Percentiles rank a stretch among this genome's conserved stretches.
Evolutionary conservation across 2,329 filamentous ascomycete genomes (phyloP).

Genomic region (Tolypocladium album): DNA sequence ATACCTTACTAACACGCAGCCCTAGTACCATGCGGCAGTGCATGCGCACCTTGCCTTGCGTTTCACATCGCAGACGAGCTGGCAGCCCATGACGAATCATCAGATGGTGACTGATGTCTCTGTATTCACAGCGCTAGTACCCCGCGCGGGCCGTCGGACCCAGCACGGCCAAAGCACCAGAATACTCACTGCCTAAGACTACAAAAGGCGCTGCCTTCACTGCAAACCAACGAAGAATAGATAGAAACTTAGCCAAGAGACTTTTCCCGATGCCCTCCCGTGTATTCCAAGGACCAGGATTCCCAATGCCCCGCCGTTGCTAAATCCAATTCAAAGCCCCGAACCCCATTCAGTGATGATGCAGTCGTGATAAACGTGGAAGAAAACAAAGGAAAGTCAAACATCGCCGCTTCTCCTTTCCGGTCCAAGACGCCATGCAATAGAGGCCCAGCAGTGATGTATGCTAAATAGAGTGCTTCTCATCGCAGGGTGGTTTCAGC

Average conservation of each 20-base stretch:
- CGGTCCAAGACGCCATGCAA: slow-evolving; percentile 1
- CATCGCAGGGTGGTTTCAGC: background rate
- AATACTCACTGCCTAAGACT: background rate
- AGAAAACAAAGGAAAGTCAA: background rate
- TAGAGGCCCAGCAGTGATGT: background rate
- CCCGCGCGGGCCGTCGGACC: too few relatives aligned
- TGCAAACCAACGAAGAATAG: background rate
- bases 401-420: background rate
- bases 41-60: too few relatives aligned
- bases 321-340: background rate
- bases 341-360: background rate
- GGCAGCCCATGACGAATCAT: too few relatives aligned
- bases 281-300: background rate
- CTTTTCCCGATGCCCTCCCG: background rate
- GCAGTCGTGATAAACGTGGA: slow-evolving; percentile 1
- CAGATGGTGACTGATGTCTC: background rate
- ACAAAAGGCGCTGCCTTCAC: background rate
- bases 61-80: too few relatives aligned
- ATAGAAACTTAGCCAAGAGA: background rate
- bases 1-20: too few relatives aligned
- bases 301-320: background rate
- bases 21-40: too few relatives aligned
- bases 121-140: background rate
- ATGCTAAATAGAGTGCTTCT: background rate
- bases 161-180: background rate